These are phyloP conservation scores for Takakia lepidozioides DNA, from an alignment of 225 moss, liverwort and hornwort genomes.

Conservation along the genomic window DNA sequence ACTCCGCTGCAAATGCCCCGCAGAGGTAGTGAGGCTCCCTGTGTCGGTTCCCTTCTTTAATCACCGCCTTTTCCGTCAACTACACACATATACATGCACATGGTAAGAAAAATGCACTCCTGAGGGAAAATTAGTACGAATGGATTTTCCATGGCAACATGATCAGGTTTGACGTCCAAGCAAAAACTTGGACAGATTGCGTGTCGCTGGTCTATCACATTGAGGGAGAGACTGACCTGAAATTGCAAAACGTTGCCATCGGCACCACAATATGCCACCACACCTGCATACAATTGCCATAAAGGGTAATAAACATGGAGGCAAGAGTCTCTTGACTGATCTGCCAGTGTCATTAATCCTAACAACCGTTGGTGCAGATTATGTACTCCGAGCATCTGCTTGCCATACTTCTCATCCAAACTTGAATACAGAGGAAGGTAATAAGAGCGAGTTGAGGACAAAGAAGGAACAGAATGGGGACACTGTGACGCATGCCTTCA, in stretches of 20 bases:
- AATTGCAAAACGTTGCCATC: constrained; percentile 88
- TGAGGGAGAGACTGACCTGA: constrained; percentile 35
- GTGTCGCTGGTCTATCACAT: neutral
- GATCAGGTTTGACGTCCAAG: too few relatives aligned
- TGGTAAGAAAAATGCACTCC: neutral
- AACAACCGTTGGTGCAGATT: too few relatives aligned
- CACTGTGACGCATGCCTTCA: too few relatives aligned
- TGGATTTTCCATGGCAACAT: too few relatives aligned
- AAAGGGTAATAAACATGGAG: too few relatives aligned
- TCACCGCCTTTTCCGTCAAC: constrained; percentile 77
- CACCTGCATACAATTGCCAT: constrained; percentile 84
- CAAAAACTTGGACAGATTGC: neutral
- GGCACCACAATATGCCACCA: constrained; percentile 82
- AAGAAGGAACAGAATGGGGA: too few relatives aligned
- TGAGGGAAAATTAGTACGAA: neutral
- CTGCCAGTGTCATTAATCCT: too few relatives aligned
- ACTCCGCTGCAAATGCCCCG: constrained; percentile 73
- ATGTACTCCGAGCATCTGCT: too few relatives aligned
- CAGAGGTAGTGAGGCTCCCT: constrained; percentile 84
- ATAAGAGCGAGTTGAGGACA: too few relatives aligned
- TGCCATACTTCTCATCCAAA: too few relatives aligned
- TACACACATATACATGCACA: constrained; percentile 9
- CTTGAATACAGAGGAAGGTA: too few relatives aligned
- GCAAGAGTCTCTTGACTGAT: too few relatives aligned
- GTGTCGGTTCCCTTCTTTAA: constrained; percentile 71